Evolutionary conservation across 495 filamentous ascomycete genomes (phyloP).

Genomic region (Daldinia loculata): DNA sequence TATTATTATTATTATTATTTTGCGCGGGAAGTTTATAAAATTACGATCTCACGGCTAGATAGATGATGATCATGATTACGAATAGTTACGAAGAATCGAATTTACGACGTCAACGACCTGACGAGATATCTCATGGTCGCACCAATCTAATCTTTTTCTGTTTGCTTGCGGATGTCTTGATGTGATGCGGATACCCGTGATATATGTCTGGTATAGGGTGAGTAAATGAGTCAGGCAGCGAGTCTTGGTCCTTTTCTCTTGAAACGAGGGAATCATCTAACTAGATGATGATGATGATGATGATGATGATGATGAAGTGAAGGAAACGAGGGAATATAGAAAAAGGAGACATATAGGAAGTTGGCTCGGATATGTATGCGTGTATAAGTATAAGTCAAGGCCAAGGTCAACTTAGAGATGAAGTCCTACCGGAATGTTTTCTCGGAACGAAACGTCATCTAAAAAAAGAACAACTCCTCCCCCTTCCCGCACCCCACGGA

Average conservation of each 20-base stretch:
- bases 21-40: constrained; percentile 29
- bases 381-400: not conserved
- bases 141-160: constrained; percentile 8
- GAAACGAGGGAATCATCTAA: not conserved
- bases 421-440: constrained; percentile 2
- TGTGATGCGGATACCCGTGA: constrained; percentile 10
- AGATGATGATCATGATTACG: constrained; percentile 35
- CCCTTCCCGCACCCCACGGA: constrained; percentile 23
- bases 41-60: constrained; percentile 44
- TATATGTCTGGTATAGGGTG: constrained; percentile 4
- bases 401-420: constrained; percentile 6
- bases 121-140: constrained; percentile 33
- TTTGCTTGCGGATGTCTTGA: constrained; percentile 11
- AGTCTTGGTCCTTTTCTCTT: not conserved
- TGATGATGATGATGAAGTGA: not conserved
- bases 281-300: not conserved
- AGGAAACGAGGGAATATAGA: not conserved
- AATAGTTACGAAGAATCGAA: constrained; percentile 42
- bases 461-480: constrained; percentile 23
- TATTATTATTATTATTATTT: not conserved
- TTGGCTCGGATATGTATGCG: too few species aligned
- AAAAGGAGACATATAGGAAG: not conserved
- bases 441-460: constrained; percentile 21
- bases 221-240: not conserved
- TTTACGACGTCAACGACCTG: constrained; percentile 41